phyloP scores from a whole-genome alignment of 441 rosid species.

The Dalechampia spathulata region DNA sequence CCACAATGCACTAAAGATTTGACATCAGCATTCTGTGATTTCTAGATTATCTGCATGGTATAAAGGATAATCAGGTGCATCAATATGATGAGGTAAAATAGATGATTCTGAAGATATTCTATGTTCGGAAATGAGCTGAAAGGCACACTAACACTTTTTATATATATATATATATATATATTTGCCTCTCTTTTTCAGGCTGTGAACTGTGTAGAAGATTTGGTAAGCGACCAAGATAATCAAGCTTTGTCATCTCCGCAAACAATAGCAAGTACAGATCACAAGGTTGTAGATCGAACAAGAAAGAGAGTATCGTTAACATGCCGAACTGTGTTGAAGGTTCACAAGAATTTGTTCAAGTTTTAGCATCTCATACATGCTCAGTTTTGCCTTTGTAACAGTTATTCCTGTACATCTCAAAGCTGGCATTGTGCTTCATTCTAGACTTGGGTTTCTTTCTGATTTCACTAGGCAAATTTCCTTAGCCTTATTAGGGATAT shows the following conservation, averaged over 20 bases:
- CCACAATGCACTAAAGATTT: background rate
- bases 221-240: conserved; percentile 3
- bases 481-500: too few relatives aligned
- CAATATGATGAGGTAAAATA: conserved; percentile 41
- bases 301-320: conserved; percentile 63
- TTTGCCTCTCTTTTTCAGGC: conserved; percentile 34
- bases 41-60: conserved; percentile 80
- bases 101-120: background rate
- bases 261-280: conserved; percentile 18
- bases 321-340: conserved; percentile 69
- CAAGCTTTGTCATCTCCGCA: conserved; percentile 13
- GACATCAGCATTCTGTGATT: conserved; percentile 8
- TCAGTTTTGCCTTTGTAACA: background rate
- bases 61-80: conserved; percentile 47
- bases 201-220: conserved; percentile 42
- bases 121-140: background rate
- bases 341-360: conserved; percentile 69
- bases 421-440: too few relatives aligned
- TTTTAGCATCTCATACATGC: conserved; percentile 20
- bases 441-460: too few relatives aligned
- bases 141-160: too few relatives aligned
- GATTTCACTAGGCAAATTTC: too few relatives aligned
- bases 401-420: too few relatives aligned
- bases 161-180: too few relatives aligned
- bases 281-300: conserved; percentile 42